Evolutionary conservation across 768 basidiomycete species (phyloP), one percentile per base, ranked within the genome.

Genomic region (Daedaleopsis nitida): DNA sequence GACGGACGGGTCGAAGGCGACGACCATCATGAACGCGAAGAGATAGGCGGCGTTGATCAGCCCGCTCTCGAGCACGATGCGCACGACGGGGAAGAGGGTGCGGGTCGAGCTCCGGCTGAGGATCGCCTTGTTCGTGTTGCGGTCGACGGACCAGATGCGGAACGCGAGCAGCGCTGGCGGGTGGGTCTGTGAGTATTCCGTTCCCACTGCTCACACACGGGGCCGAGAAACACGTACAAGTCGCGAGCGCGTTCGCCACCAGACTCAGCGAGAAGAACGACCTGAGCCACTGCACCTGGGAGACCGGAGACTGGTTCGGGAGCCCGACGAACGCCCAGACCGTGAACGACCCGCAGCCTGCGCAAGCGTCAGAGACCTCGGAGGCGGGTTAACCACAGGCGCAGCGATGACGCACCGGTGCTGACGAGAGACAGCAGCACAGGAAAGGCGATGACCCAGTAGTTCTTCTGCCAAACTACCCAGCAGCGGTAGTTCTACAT

Each of bases 41-140:
- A 65, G 52, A 19, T 65, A 65, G 10, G 64, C 60, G n/a, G 59
- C 64, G 50, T 65, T 65, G 45, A 65, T 45, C 27, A 55, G 48
- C 1, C 60, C 57, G 54, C 60, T 65, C 32, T 65, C 60, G 38
- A 65, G 47, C 14, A 65, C 34, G 43, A 65, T 62, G 11, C 55
- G 47, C 3, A 62, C 51, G 19, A 62, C 42, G 42, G 60, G 59
- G n/a, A 23, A 19, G 47, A 48, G 47, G 11, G 47, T n/a, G 14
- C 21, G 14, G 21, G 17, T 11, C 21, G 47, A 23, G 47, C 17
- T 12, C n/a, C 17, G 11, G 14, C 23, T 48, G 17, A 12, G 47
- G 47, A 48, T 23, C 23, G 17, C 47, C 17, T 32, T 32, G 27
- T 32, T 32, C 27, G 27, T 32, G 27, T 32, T 32, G 27, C 47